Evolutionary conservation across 495 filamentous ascomycete genomes (phyloP).

Genomic region (Penicillium flavigenum): DNA sequence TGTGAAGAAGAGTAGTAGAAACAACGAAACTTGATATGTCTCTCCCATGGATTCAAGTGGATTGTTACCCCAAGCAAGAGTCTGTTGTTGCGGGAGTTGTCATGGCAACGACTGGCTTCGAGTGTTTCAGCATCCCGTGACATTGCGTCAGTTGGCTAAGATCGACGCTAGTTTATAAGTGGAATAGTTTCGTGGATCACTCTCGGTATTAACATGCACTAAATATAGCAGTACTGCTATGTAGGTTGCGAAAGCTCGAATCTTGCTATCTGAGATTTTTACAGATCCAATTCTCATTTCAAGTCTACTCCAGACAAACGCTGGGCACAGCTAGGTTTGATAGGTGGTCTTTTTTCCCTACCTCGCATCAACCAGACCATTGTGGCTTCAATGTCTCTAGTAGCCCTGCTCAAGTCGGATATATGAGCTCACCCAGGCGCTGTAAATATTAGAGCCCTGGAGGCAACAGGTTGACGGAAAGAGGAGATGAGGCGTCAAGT

Average conservation of each 20-base stretch:
- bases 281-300: background rate
- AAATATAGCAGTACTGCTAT: background rate
- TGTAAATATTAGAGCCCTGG: too few species aligned
- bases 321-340: background rate
- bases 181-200: background rate
- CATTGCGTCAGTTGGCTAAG: conserved; percentile 9
- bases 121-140: conserved; percentile 9
- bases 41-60: conserved; percentile 33
- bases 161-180: background rate
- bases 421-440: too few species aligned
- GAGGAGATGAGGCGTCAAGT: too few species aligned
- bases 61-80: conserved; percentile 28
- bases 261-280: background rate
- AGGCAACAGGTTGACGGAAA: too few species aligned
- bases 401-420: too few species aligned
- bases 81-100: conserved; percentile 41
- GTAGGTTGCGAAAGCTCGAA: background rate
- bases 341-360: too few species aligned
- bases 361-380: too few species aligned
- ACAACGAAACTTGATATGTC: conserved; percentile 29
- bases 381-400: too few species aligned
- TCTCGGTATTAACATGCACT: conserved; percentile 2
- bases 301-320: background rate
- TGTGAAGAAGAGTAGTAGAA: conserved; percentile 22
- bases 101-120: conserved; percentile 30